A percentile compares a stretch with the other conserved stretches of the same genome.
Evolutionary conservation across 1,284 basidiomycete genomes (phyloP).

Genomic region (Cystobasidium pallidum): DNA sequence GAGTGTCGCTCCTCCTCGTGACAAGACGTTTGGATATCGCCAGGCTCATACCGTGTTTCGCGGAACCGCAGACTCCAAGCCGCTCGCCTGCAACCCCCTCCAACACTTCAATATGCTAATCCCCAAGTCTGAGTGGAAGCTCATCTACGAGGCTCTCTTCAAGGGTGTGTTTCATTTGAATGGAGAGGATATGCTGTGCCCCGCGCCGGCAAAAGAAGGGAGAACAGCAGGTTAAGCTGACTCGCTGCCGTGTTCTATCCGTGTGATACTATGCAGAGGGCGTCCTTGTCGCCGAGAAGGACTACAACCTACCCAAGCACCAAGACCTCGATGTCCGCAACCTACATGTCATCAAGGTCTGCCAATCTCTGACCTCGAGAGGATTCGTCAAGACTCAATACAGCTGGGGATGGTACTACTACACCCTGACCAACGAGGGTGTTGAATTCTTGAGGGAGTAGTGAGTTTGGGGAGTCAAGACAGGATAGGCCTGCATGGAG

Average conservation of each 20-base stretch:
- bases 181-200: background rate
- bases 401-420: conserved; percentile 63
- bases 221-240: background rate
- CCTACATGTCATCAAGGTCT: conserved; percentile 98
- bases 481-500: too few species aligned
- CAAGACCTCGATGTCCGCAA: conserved; percentile 96
- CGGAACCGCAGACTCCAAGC: background rate
- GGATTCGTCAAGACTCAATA: conserved; percentile 94
- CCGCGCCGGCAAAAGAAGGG: background rate
- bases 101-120: conserved; percentile 52
- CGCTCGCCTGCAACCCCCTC: conserved; percentile 5
- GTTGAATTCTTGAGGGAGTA: conserved; percentile 93
- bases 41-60: background rate
- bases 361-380: conserved; percentile 95
- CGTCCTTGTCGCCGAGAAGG: conserved; percentile 98
- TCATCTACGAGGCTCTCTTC: conserved; percentile 87
- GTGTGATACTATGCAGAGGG: conserved; percentile 67
- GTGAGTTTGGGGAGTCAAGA: conserved; percentile 59
- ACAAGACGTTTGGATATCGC: too few species aligned
- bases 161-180: conserved; percentile 67
- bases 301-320: conserved; percentile 96
- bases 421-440: conserved; percentile 89
- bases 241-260: background rate
- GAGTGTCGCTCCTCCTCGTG: background rate
- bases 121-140: conserved; percentile 54